Conservation (phyloP, 805 yeast genomes). For the Candida montana region DNA sequence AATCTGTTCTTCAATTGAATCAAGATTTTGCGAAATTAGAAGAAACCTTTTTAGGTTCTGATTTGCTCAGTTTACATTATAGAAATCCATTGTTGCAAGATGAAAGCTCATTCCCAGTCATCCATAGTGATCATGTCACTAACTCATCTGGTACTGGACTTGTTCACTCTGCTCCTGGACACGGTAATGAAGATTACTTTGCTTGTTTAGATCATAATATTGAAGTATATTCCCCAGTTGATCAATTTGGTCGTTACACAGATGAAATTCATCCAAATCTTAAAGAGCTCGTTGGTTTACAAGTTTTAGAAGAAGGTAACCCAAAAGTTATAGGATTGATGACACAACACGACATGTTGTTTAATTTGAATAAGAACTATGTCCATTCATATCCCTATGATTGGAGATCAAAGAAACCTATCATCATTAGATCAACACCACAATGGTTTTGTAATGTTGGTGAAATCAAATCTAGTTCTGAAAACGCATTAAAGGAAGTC, state of each 20-base stretch:
- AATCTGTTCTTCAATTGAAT: slow-evolving; percentile 31
- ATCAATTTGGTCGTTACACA: slow-evolving; percentile 65
- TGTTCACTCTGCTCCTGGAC: slow-evolving; percentile 97
- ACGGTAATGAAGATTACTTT: slow-evolving; percentile 89
- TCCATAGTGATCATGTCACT: slow-evolving; percentile 81
- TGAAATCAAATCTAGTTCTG: slow-evolving; percentile 58
- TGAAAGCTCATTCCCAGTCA: slow-evolving; percentile 42
- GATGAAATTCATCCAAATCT: slow-evolving; percentile 44
- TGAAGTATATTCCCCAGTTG: slow-evolving; percentile 70
- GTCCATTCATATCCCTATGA: slow-evolving; percentile 91
- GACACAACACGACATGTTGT: slow-evolving; percentile 38
- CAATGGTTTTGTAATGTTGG: slow-evolving; percentile 95
- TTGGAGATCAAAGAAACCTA: slow-evolving; percentile 95
- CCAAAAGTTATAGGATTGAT: slow-evolving; percentile 40
- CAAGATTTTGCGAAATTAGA: slow-evolving; percentile 19
- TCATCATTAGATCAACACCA: slow-evolving; percentile 90
- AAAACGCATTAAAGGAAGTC: slow-evolving; percentile 55
- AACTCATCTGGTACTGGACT: slow-evolving; percentile 85
- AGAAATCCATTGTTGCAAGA: slow-evolving; percentile 38
- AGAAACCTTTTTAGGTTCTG: slow-evolving; percentile 35
- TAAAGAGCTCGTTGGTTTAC: slow-evolving; percentile 44
- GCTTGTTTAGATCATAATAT: slow-evolving; percentile 57
- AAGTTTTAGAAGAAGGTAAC: slow-evolving; percentile 61
- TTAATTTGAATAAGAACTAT: slow-evolving; percentile 43
- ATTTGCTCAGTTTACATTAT: slow-evolving; percentile 41